phyloP scores from a whole-genome alignment of 2,329 filamentous ascomycete genomes.

The Boeremia exigua region DNA sequence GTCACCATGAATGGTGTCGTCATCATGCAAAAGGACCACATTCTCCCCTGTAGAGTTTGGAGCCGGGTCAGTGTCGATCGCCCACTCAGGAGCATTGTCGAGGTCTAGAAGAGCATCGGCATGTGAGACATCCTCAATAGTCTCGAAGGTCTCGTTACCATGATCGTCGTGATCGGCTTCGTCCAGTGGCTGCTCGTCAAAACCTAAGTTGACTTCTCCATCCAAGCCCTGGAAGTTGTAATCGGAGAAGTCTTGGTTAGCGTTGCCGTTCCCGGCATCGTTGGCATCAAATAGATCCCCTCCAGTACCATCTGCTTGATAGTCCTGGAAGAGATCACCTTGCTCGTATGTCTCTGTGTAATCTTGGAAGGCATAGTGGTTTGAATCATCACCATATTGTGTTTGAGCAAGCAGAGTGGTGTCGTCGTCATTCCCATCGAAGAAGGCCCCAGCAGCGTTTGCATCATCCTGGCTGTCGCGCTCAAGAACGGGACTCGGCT shows the following conservation, averaged over 20 bases:
- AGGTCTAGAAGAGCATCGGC: constrained; percentile 29
- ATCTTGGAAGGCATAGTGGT: constrained; percentile 26
- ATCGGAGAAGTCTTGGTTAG: constrained; percentile 34
- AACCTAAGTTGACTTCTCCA: constrained; percentile 21
- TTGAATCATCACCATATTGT: constrained; percentile 17
- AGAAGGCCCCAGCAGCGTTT: constrained; percentile 3
- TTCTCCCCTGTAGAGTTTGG: constrained; percentile 17
- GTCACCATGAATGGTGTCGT: constrained; percentile 19
- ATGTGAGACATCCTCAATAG: constrained; percentile 18
- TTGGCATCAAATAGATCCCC: constrained; percentile 21
- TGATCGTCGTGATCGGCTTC: constrained; percentile 12
- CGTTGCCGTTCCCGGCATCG: constrained; percentile 20
- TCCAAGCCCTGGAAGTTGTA: constrained; percentile 26
- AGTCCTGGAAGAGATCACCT: constrained; percentile 19
- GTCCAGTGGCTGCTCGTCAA: constrained; percentile 15
- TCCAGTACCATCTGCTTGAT: constrained; percentile 20
- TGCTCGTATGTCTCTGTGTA: constrained; percentile 22
- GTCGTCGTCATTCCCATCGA: constrained; percentile 14
- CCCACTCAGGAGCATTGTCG: constrained; percentile 28
- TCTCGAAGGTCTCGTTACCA: constrained; percentile 13
- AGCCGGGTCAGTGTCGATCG: constrained; percentile 18
- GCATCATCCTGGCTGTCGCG: constrained; percentile 10
- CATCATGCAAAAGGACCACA: constrained; percentile 16
- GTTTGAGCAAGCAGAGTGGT: constrained; percentile 16
- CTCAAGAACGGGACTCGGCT: constrained; percentile 5